phyloP scores from a whole-genome alignment of 108 stramenopile genomes.

The Cafeteria roenbergensis region DNA sequence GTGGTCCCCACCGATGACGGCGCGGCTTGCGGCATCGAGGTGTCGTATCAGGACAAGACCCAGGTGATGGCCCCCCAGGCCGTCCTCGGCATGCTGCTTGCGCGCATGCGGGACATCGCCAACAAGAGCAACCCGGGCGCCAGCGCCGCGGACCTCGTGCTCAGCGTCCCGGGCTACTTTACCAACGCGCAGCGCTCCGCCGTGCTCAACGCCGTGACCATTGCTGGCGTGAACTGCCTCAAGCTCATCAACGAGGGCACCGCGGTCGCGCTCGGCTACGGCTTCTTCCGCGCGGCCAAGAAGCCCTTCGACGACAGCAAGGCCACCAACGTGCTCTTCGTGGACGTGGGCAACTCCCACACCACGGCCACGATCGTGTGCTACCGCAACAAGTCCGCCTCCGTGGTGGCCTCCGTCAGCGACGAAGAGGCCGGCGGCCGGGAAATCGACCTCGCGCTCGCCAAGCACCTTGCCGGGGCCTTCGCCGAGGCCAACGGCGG shows the following conservation, averaged over 20 bases:
- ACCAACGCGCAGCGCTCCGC: conserved; percentile 78
- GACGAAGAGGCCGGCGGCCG: conserved; percentile 77
- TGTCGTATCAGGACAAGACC: conserved; percentile 37
- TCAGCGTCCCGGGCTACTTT: conserved; percentile 84
- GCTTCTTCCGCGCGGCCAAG: conserved; percentile 90
- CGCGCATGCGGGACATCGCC: conserved; percentile 67
- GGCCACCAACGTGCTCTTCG: conserved; percentile 64
- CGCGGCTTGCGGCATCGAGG: conserved; percentile 50
- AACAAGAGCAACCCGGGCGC: conserved; percentile 41
- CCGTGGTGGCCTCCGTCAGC: conserved; percentile 58
- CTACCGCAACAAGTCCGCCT: conserved; percentile 74
- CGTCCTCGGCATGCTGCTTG: conserved; percentile 74
- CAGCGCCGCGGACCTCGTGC: conserved; percentile 74
- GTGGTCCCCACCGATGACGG: conserved; percentile 46
- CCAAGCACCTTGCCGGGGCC: conserved; percentile 67
- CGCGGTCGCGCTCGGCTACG: conserved; percentile 85
- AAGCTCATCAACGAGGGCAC: conserved; percentile 86
- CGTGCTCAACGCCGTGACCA: conserved; percentile 69
- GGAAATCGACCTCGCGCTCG: conserved; percentile 75
- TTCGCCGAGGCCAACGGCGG: conserved; percentile 63
- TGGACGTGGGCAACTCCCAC: conserved; percentile 21
- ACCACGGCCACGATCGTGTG: conserved; percentile 66
- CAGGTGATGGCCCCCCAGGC: conserved; percentile 63
- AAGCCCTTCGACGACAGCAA: conserved; percentile 65
- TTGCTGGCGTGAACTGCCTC: conserved; percentile 73